Percentiles rank a stretch among this genome's conserved stretches.
Evolutionary conservation across 2,329 filamentous ascomycete genomes (phyloP).

Genomic region (Fusarium nematophilum): DNA sequence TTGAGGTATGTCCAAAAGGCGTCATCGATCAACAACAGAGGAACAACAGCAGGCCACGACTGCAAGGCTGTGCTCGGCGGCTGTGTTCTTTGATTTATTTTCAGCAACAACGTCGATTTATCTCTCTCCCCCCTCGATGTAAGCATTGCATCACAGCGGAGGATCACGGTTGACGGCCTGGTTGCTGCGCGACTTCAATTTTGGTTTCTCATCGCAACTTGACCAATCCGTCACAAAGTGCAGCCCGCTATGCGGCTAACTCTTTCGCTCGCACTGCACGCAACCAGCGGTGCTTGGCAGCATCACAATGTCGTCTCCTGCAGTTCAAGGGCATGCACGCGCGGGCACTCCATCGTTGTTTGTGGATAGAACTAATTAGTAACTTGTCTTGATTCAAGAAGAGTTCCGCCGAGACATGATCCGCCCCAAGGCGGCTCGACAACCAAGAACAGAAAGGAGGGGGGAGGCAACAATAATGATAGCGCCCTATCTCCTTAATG

Average conservation of each 20-base stretch:
- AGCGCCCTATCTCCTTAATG: too few relatives aligned
- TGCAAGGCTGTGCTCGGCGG: constrained; percentile 8
- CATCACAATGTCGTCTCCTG: constrained; percentile 9
- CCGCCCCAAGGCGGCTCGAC: constrained; percentile 1
- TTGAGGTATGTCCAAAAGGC: constrained; percentile 29
- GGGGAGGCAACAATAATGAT: constrained; percentile 1
- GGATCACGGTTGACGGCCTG: not conserved
- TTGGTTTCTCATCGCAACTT: constrained; percentile 1
- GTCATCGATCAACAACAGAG: constrained; percentile 30
- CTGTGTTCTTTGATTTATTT: constrained; percentile 12
- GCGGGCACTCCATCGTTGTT: constrained; percentile 4
- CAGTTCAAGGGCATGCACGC: constrained; percentile 2
- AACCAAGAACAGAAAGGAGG: constrained; percentile 9
- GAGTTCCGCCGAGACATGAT: constrained; percentile 21
- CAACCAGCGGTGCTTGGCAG: constrained; percentile 15
- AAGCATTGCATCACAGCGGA: constrained; percentile 28
- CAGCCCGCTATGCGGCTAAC: not conserved
- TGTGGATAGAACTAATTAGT: constrained; percentile 9
- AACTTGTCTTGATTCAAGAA: not conserved
- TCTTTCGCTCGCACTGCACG: constrained; percentile 3
- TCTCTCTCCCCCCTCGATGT: constrained; percentile 5
- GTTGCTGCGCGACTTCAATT: not conserved
- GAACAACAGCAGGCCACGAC: constrained; percentile 7
- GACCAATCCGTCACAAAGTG: not conserved
- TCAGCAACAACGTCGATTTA: constrained; percentile 3